These are phyloP conservation scores for Stachybotrys elegans DNA, from an alignment of 2,329 filamentous ascomycete species.

Conservation along the genomic window DNA sequence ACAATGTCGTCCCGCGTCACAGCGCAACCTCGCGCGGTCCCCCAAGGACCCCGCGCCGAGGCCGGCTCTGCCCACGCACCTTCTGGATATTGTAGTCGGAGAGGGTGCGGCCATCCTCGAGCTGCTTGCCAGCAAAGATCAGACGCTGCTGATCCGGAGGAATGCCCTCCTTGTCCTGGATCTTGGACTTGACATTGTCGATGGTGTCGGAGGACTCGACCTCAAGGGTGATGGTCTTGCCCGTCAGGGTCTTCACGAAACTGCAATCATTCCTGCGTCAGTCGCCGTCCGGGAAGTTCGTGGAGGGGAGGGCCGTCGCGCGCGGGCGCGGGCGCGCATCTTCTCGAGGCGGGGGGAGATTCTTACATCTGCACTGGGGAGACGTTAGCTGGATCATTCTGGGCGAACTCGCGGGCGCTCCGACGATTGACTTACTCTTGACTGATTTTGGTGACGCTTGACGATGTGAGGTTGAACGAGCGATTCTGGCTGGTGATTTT, in stretches of 20 bases:
- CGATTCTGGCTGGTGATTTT: conserved; percentile 35
- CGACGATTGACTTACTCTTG: conserved; percentile 49
- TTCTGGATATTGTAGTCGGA: conserved; percentile 99
- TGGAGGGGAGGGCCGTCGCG: conserved; percentile 16
- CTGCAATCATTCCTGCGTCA: conserved; percentile 41
- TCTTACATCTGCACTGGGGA: conserved; percentile 83
- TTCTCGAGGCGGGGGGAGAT: too few relatives aligned
- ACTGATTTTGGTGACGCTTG: conserved; percentile 46
- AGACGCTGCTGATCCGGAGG: conserved; percentile 96
- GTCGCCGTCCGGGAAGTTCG: conserved; percentile 17
- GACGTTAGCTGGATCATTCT: conserved; percentile 12
- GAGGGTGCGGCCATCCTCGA: conserved; percentile 95
- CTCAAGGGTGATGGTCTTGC: conserved; percentile 99
- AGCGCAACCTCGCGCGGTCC: conserved; percentile 1
- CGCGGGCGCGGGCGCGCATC: not conserved
- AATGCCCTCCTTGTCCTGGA: conserved; percentile 99
- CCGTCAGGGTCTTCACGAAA: conserved; percentile 99
- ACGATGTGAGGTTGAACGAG: conserved; percentile 33
- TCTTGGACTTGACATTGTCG: conserved; percentile 99
- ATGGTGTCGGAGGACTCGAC: conserved; percentile 98
- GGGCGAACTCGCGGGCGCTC: conserved; percentile 7
- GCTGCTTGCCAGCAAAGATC: conserved; percentile 99
- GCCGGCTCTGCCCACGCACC: conserved; percentile 47
- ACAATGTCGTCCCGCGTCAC: not conserved
- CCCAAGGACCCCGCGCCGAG: too few relatives aligned